A percentile compares a stretch with the other conserved stretches of the same genome.
Evolutionary conservation across 495 filamentous ascomycete genomes (phyloP).

Genomic region (Elaphomyces granulatus): DNA sequence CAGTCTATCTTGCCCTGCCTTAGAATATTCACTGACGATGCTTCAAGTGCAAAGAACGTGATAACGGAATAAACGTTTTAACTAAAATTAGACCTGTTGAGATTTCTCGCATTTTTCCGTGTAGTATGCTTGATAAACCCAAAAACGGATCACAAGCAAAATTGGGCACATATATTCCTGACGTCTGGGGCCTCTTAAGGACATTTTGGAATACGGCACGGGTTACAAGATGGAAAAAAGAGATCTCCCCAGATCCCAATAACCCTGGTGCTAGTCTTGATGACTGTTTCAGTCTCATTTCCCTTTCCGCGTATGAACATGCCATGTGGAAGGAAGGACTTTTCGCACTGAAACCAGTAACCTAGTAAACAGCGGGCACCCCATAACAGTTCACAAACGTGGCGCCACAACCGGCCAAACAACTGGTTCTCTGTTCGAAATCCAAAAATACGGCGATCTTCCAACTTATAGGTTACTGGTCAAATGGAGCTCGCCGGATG

Average conservation of each 20-base stretch:
- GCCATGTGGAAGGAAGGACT: not conserved
- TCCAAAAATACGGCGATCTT: too few relatives aligned
- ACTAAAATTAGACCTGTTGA: not conserved
- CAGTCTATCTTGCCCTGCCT: too few relatives aligned
- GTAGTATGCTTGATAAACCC: too few relatives aligned
- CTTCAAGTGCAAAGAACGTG: slow-evolving; percentile 1
- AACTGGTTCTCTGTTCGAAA: too few relatives aligned
- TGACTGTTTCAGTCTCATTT: slow-evolving; percentile 1
- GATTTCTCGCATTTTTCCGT: not conserved
- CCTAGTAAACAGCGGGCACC: too few relatives aligned
- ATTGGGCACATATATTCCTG: too few relatives aligned
- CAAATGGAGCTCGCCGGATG: too few relatives aligned
- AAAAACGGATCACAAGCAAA: not conserved
- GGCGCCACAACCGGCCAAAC: too few relatives aligned
- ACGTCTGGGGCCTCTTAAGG: not conserved
- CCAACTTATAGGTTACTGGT: too few relatives aligned
- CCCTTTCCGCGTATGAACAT: slow-evolving; percentile 1
- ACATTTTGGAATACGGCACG: not conserved
- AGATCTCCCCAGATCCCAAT: slow-evolving; percentile 1
- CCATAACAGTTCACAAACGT: too few relatives aligned
- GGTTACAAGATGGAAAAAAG: not conserved
- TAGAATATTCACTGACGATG: too few relatives aligned
- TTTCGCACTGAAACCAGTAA: not conserved
- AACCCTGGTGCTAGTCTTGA: not conserved
- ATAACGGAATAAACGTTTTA: slow-evolving; percentile 1